Evolutionary conservation across 371 early-diverging fungal genomes (phyloP).

Genomic region (Apophysomyces elegans): DNA sequence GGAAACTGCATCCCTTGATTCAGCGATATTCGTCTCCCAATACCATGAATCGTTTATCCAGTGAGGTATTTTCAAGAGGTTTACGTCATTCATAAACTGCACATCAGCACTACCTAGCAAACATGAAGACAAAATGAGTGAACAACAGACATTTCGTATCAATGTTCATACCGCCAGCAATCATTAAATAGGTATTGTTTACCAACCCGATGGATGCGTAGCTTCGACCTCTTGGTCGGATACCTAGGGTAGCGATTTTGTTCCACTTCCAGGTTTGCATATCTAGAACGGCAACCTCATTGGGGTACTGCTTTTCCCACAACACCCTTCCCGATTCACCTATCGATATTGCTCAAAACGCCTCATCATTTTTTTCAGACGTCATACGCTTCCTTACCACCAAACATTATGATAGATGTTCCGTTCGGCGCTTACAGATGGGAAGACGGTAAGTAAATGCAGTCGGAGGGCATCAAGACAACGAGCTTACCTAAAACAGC

Average conservation of each 20-base stretch:
- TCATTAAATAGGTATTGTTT: background rate
- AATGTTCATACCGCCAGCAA: background rate
- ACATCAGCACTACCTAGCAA: background rate
- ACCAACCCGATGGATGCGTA: conserved; percentile 16
- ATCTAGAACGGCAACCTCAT: conserved; percentile 20
- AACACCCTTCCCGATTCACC: conserved; percentile 14
- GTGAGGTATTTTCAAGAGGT: conserved; percentile 25
- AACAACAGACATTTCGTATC: background rate
- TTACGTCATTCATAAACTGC: conserved; percentile 9
- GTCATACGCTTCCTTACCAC: conserved; percentile 9
- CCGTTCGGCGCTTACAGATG: conserved; percentile 16
- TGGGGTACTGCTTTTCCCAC: conserved; percentile 12
- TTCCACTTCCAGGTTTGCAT: conserved; percentile 26
- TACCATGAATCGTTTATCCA: background rate
- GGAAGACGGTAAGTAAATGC: no score
- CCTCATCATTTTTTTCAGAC: background rate
- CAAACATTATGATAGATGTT: conserved; percentile 18
- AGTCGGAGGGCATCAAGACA: no score
- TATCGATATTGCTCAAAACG: background rate
- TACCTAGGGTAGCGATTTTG: conserved; percentile 15
- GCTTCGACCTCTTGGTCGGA: conserved; percentile 18
- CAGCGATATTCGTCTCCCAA: conserved; percentile 13
- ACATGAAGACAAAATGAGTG: background rate
- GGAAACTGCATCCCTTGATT: background rate
- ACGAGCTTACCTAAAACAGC: conserved; percentile 13